Evolutionary conservation across 108 stramenopile genomes (phyloP), one percentile per base, ranked within the genome.

Genomic region (Epithemia pelagica): DNA sequence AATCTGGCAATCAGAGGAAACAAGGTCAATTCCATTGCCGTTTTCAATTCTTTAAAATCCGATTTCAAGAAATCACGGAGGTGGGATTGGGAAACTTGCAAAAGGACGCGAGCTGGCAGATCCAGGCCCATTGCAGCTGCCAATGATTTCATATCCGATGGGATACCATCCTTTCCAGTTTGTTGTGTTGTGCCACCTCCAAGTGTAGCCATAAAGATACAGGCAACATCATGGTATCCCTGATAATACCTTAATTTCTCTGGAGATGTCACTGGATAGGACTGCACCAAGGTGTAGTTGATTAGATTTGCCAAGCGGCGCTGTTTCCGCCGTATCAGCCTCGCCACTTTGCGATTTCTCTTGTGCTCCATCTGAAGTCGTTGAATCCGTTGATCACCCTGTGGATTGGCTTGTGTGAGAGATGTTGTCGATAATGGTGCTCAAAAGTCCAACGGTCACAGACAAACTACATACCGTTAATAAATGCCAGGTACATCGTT

Each of bases 401-500:
- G 37, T 5, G n/a, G n/a, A n/a, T n/a, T n/a, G n/a, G n/a, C n/a
- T n/a, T n/a, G n/a, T n/a, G n/a, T n/a, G n/a, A n/a, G n/a, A n/a
- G n/a, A n/a, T n/a, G n/a, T n/a, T n/a, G n/a, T n/a, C n/a, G n/a
- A n/a, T n/a, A n/a, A n/a, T n/a, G n/a, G n/a, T n/a, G n/a, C n/a
- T n/a, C n/a, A n/a, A n/a, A n/a, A n/a, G n/a, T n/a, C n/a, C n/a
- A n/a, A n/a, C n/a, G n/a, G n/a, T n/a, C n/a, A n/a, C n/a, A n/a
- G n/a, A 15, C 37, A 46, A 46, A 46, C 37, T 15, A 46, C 37
- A 10, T 46, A 46, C 85, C 74, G 56, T 82, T 28, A 93, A 61
- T n/a, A 93, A 73, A 66, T 93, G 92, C 92, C 92, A 93, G 24
- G 92, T 93, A 29, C 87, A 84, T 8, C 92, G 77, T 18, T 82